Conservation (phyloP, 345 rosid species). For the Salix udensis region DNA sequence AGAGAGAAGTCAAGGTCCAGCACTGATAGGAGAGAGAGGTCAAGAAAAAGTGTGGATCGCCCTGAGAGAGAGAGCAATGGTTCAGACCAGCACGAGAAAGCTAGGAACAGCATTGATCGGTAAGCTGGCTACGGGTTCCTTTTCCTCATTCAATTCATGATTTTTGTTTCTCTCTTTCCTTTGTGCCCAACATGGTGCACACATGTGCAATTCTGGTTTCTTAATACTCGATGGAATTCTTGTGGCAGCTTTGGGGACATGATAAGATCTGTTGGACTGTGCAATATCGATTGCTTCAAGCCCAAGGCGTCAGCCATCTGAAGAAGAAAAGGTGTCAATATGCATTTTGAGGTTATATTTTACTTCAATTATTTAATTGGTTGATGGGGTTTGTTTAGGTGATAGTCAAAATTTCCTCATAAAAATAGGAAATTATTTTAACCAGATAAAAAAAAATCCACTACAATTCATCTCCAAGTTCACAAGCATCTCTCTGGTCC, state of each 20-base stretch:
- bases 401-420: slow-evolving; percentile 15
- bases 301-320: slow-evolving; percentile 54
- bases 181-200: not conserved
- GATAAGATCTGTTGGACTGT: slow-evolving; percentile 79
- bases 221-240: slow-evolving; percentile 10
- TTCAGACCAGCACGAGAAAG: slow-evolving; percentile 15
- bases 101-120: slow-evolving; percentile 45
- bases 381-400: slow-evolving; percentile 21
- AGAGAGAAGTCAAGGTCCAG: slow-evolving; percentile 52
- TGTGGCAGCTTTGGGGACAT: slow-evolving; percentile 73
- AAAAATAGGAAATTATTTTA: slow-evolving; percentile 28
- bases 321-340: slow-evolving; percentile 28
- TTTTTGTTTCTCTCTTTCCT: not conserved
- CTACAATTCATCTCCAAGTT: slow-evolving; percentile 12
- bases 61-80: slow-evolving; percentile 9
- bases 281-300: slow-evolving; percentile 92
- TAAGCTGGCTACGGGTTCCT: slow-evolving; percentile 24
- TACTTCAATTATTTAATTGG: slow-evolving; percentile 18
- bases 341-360: slow-evolving; percentile 21
- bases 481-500: not conserved
- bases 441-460: not conserved
- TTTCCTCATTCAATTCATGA: not conserved
- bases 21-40: slow-evolving; percentile 49
- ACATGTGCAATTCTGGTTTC: not conserved
- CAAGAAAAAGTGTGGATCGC: slow-evolving; percentile 11